Base-by-base conservation (phyloP, 768 basidiomycete species). In the Tulasnella sp. region DNA sequence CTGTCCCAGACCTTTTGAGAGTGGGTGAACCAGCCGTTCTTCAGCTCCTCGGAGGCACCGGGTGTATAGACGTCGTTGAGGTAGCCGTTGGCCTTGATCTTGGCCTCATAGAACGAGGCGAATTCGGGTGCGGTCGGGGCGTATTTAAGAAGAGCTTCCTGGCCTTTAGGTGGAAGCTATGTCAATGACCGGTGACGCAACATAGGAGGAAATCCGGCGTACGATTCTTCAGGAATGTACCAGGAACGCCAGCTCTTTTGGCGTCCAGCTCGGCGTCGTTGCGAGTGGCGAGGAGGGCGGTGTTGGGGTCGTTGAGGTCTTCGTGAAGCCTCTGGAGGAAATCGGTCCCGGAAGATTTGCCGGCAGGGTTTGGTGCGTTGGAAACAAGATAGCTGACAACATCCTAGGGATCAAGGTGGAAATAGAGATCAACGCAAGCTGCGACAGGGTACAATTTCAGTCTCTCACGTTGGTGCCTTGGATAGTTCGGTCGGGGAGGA, bases 291-390 rank as follows among this genome's bases (percentile, higher is more conserved):
- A 74, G 58, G 25, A 74, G 45, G n/a, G 73, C 69, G 61, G 78
- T 75, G 71, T 80, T 81, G 51, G 77, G 77, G 62, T 79, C 77
- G 49, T 72, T 65, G 35, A 65, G 68, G 34, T 74, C 72, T 31
- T 72, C 70, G 62, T 79, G 77, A 23, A 79, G 64, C 52, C 62
- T 70, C 35, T 65, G 65, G 60, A 74, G 69, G 51, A 71, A 58
- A 32, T 64, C 57, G n/a, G 57, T 59, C n/a, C 73, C 62, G 15
- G 67, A 64, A 6, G 61, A 19, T 14, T 72, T 70, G 4, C 66
- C 64, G 8, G 68, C 67, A n/a, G 66, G 60, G 57, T 61, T 67
- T 15, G 72, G 67, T 5, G 75, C 70, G 55, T 74, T 67, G 49
- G 68, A 61, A 36, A 73, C 65, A 40, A 79, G 69, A 61, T 73